Percentiles rank a stretch among this genome's conserved stretches.
Conservation (phyloP, 2,329 filamentous ascomycete species). For the Myriosclerotinia scirpicola region DNA sequence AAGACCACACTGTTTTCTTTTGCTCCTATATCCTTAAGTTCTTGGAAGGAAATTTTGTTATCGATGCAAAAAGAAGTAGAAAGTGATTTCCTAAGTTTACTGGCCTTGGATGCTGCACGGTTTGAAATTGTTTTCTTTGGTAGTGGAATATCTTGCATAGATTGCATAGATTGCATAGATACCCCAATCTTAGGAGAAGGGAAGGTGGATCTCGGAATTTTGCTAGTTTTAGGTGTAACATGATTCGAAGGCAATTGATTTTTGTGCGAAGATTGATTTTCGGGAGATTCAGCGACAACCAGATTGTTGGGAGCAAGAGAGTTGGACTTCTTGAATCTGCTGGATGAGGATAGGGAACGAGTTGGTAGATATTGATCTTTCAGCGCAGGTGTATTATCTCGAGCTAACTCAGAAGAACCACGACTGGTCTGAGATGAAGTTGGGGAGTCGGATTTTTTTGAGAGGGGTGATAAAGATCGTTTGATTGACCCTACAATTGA, state of each 20-base stretch:
- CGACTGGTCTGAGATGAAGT: constrained; percentile 1
- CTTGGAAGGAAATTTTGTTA: not conserved
- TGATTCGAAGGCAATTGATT: not conserved
- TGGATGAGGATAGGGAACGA: not conserved
- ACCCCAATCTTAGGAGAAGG: not conserved
- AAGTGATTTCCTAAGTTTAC: constrained; percentile 10
- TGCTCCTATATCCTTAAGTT: not conserved
- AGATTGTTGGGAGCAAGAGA: not conserved
- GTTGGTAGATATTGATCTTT: not conserved
- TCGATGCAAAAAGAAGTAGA: not conserved
- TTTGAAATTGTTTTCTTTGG: not conserved
- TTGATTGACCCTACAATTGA: constrained; percentile 22
- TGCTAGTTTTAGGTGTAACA: not conserved
- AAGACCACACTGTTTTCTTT: not conserved
- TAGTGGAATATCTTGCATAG: not conserved
- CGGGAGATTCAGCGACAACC: not conserved
- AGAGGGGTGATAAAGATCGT: constrained; percentile 17
- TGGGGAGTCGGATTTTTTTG: not conserved
- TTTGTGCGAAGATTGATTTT: not conserved
- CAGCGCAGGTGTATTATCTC: not conserved
- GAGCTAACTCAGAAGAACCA: constrained; percentile 3
- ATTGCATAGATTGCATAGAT: not conserved
- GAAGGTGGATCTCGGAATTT: not conserved
- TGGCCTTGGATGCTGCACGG: constrained; percentile 7
- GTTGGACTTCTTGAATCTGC: constrained; percentile 2